These are phyloP conservation scores for Paralagenidium karlingii DNA, from an alignment of 352 stramenopile genomes.

Conservation along the genomic window DNA sequence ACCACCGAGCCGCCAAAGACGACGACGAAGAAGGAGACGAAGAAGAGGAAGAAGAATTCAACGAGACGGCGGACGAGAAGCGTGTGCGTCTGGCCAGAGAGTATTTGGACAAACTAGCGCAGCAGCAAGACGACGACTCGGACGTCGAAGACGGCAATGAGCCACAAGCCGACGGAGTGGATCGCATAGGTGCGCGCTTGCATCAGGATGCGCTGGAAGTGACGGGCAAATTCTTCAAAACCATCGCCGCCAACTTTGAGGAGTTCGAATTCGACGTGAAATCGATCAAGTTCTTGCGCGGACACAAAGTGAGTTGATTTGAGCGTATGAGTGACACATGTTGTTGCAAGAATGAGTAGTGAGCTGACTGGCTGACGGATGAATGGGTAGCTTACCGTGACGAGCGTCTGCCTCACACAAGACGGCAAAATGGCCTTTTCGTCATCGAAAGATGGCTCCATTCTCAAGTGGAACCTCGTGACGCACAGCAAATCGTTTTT, in stretches of 20 bases:
- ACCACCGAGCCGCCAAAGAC: too few relatives aligned
- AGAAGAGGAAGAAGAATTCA: constrained; percentile 39
- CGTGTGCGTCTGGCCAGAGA: constrained; percentile 81
- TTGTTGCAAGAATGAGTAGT: too few relatives aligned
- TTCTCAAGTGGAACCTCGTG: constrained; percentile 84
- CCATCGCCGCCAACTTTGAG: constrained; percentile 59
- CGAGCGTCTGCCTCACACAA: constrained; percentile 76
- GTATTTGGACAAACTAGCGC: constrained; percentile 75
- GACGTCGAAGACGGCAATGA: constrained; percentile 31
- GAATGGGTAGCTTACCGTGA: constrained; percentile 59
- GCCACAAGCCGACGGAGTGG: constrained; percentile 24
- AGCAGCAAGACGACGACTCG: constrained; percentile 23
- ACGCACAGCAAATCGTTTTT: constrained; percentile 64
- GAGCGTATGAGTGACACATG: constrained; percentile 3
- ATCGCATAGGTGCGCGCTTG: constrained; percentile 61
- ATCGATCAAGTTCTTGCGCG: constrained; percentile 65
- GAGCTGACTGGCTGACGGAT: too few relatives aligned
- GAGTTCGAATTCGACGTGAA: constrained; percentile 76
- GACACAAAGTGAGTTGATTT: constrained; percentile 22
- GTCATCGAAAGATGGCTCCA: constrained; percentile 85
- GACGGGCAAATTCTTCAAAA: constrained; percentile 82
- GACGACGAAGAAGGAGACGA: constrained; percentile 1
- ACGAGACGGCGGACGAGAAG: constrained; percentile 84
- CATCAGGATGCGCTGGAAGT: constrained; percentile 75
- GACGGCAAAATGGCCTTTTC: constrained; percentile 87